These are phyloP conservation scores for peach (Prunus persica) DNA, from an alignment of 306 rosid genomes.

Conservation along the genomic window Prunus_persica_NCBIv2 NC_034012.1:1381001-1381500, in stretches of 20 bases:
- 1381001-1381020: slow-evolving; percentile 72
- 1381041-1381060: background rate
- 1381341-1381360: slow-evolving; percentile 42
- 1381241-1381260: slow-evolving; percentile 74
- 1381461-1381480: background rate
- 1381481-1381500: background rate
- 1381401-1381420: background rate
- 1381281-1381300: slow-evolving; percentile 67
- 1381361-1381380: background rate
- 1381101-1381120: background rate
- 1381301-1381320: slow-evolving; percentile 87
- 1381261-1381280: slow-evolving; percentile 66
- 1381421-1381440: background rate
- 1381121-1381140: slow-evolving; percentile 55
- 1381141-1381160: slow-evolving; percentile 81
- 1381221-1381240: slow-evolving; percentile 77
- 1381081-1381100: background rate
- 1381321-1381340: slow-evolving; percentile 64
- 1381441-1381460: background rate
- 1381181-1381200: slow-evolving; percentile 84
- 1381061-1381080: background rate
- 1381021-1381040: slow-evolving; percentile 72
- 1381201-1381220: slow-evolving; percentile 67
- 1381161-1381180: slow-evolving; percentile 69
- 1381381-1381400: background rate